Base-by-base conservation (phyloP, 495 filamentous ascomycete genomes). In the Saxophila tyrrhenica region DNA sequence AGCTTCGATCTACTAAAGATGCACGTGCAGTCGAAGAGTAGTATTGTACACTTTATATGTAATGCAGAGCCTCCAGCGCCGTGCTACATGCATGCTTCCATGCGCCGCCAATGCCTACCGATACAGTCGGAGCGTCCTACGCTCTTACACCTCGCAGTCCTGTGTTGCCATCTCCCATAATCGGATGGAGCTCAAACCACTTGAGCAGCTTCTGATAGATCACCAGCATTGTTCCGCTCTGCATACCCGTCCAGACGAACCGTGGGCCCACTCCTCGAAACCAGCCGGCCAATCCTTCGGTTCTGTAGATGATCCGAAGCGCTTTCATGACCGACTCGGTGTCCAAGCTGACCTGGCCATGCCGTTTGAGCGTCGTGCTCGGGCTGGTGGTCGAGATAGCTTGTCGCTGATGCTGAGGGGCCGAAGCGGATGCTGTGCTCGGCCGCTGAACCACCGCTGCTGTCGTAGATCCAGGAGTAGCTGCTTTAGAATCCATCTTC, bases 211-310 rank as follows among this genome's bases (percentile, higher is more conserved):
- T 82, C 70, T 97, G 94, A 67, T 98, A 98, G 69, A 95, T 72
- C 52, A 98, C 88, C 62, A 98, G 70, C 92, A 98, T 98, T 48
- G 89, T 95, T 22, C 91, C 86, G 63, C 86, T 92, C 71, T 98
- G 92, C 47, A 96, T 86, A 65, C 88, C 94, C 46, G 92, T 97
- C 92, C 92, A 98, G n/a, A 96, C 88, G 52, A 82, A 81, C 29
- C 92, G 80, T 9, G 92, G 92, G 3, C 89, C 92, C 32, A 98
- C 92, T 13, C 92, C 92, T 35, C 94, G 80, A 68, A 98, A 98
- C 81, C 90, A 94, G 11, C 92, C 94, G 0, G 72, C 78, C 38
- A 96, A 52, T 0, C 92, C 92, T 67, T 98, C 92, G 1, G 83
- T 85, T 56, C 77, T 78, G 70, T 96, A 98, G 44, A 98, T 89